Evolutionary conservation across 192 early-diverging fungal species (phyloP), one percentile per base, ranked within the genome.

Genomic region (Backusella luteola): DNA sequence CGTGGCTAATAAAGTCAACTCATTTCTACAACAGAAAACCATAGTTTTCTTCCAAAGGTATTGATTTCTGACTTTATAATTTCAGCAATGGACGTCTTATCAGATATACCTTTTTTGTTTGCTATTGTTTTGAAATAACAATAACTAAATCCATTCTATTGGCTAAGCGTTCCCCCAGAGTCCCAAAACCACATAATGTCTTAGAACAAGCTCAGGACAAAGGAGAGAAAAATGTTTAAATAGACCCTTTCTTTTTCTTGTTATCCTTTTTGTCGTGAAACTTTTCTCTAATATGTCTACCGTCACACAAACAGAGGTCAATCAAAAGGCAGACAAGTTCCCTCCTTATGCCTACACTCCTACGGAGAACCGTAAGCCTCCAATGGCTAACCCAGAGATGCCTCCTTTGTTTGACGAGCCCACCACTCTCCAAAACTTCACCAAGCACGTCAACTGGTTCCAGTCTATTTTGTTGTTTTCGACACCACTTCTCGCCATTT

Each of bases 401-500:
- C 74, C 74, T 11, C 74, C 74, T 17, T 67, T 83, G 66, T 79
- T 83, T 41, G 82, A 80, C 6, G 84, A 85, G 19, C 84, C 84
- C 29, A 76, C 87, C 42, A 90, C 89, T 9, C 34, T 76, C 34
- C 63, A 76, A n/a, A 90, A 90, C 76, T 85, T 84, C 78, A 77
- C 84, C 74, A 83, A 89, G 73, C 83, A 87, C 21, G 74, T 93
- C 69, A 89, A 94, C 79, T 94, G 92, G 91, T 81, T 89, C 19
- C 93, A 93, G 36, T 73, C 86, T 8, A 77, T 88, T 52, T 73
- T 93, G 59, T 85, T 94, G 44, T 79, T 81, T 26, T 73, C 84
- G 6, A 93, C 95, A 9, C 97, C 97, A 14, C 67, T 96, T 44
- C 77, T 96, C 34, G 93, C 92, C 34, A 74, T 96, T 21, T 95